Conservation (phyloP, 2,329 filamentous ascomycete genomes). For the Ascosphaera acerosa region DNA sequence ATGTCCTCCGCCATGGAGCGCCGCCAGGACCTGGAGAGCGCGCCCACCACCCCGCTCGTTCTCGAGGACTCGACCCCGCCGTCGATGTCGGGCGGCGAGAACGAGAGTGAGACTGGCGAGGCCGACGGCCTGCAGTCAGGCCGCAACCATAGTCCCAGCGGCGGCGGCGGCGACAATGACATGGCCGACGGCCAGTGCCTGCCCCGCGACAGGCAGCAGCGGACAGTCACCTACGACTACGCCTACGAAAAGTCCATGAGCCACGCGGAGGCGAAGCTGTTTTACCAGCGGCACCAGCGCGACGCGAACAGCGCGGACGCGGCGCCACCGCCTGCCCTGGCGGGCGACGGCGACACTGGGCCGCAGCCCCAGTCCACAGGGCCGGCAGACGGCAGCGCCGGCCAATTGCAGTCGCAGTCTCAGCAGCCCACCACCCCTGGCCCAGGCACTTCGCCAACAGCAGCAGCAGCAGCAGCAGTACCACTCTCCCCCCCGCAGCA, state of each 20-base stretch:
- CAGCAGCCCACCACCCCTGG: neutral
- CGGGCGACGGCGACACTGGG: conserved; percentile 10
- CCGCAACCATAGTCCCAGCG: too few species aligned
- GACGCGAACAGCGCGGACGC: conserved; percentile 23
- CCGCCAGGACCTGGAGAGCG: neutral
- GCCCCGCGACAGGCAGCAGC: conserved; percentile 24
- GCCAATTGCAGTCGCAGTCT: neutral
- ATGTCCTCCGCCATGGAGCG: neutral
- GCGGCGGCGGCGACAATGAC: too few species aligned
- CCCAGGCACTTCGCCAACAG: neutral
- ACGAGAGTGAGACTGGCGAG: too few species aligned
- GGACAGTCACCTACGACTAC: conserved; percentile 80
- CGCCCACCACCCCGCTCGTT: neutral
- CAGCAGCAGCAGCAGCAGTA: conserved; percentile 4
- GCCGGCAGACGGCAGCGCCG: neutral
- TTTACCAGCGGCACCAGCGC: conserved; percentile 72
- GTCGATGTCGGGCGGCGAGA: neutral
- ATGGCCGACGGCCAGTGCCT: conserved; percentile 6
- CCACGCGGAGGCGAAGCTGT: conserved; percentile 80
- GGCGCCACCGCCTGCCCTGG: conserved; percentile 13
- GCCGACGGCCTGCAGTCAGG: too few species aligned
- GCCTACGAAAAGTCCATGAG: conserved; percentile 85
- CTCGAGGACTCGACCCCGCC: conserved; percentile 1
- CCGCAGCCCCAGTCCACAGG: conserved; percentile 3
- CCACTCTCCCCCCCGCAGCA: neutral